Conservation (phyloP, 805 yeast genomes). For the Diddensiella transvaalensis region DNA sequence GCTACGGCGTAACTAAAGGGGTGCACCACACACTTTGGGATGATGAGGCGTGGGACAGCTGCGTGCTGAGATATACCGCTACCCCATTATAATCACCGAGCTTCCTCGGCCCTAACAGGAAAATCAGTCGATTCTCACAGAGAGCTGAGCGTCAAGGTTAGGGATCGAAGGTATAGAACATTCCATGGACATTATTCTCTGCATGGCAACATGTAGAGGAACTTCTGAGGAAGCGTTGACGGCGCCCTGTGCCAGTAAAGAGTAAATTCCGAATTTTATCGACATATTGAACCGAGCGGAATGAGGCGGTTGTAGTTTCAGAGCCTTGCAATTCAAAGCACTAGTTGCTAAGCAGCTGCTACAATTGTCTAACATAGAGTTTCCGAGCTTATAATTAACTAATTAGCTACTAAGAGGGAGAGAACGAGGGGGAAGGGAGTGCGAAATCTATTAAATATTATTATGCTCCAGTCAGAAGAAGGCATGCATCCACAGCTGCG, state of each 20-base stretch:
- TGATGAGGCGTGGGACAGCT: neutral
- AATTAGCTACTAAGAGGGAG: too few species aligned
- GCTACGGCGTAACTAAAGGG: neutral
- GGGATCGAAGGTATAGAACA: neutral
- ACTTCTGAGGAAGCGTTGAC: too few species aligned
- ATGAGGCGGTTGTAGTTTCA: too few species aligned
- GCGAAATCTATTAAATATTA: too few species aligned
- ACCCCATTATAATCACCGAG: neutral
- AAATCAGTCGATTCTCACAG: neutral
- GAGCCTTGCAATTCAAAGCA: neutral
- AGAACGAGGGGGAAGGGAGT: too few species aligned
- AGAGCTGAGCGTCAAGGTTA: neutral
- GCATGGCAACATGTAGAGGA: too few species aligned
- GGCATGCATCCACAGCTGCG: conserved; percentile 64
- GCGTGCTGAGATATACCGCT: neutral
- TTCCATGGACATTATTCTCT: too few species aligned
- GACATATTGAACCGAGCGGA: too few species aligned
- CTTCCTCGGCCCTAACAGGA: neutral
- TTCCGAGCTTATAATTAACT: too few species aligned
- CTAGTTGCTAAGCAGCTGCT: neutral
- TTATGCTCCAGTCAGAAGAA: conserved; percentile 29
- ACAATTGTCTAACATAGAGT: neutral
- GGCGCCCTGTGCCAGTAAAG: too few species aligned
- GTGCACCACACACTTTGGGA: neutral
- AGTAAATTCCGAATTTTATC: too few species aligned